phyloP scores from a whole-genome alignment of 129 eudicot species.

The Tagetes patula region DNA sequence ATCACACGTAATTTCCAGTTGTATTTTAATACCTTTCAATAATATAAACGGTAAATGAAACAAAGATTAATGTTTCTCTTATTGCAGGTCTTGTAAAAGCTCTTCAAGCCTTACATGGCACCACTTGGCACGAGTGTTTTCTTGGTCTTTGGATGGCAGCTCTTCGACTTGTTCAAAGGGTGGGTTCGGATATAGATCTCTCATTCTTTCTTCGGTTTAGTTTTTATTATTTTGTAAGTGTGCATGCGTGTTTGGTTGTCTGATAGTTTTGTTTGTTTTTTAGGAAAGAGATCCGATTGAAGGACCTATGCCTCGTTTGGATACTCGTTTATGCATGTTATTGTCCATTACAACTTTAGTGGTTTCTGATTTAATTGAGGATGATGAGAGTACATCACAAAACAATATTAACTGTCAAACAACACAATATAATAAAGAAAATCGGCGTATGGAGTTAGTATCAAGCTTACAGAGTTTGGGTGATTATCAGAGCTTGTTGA shows the following conservation, averaged over 20 bases:
- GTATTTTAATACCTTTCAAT: not conserved
- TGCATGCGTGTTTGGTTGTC: not conserved
- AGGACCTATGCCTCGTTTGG: slow-evolving; percentile 95
- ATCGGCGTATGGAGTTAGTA: slow-evolving; percentile 62
- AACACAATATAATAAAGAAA: slow-evolving; percentile 37
- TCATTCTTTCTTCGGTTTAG: not conserved
- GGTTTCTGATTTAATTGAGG: slow-evolving; percentile 80
- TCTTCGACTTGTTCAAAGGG: slow-evolving; percentile 95
- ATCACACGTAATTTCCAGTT: slow-evolving; percentile 54
- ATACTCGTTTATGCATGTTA: slow-evolving; percentile 83
- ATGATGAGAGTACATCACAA: slow-evolving; percentile 49
- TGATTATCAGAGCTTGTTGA: slow-evolving; percentile 68
- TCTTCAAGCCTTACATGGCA: slow-evolving; percentile 79
- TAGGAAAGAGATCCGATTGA: slow-evolving; percentile 98
- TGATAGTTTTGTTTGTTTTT: slow-evolving; percentile 13
- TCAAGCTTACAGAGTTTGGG: slow-evolving; percentile 73
- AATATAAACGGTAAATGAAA: not conserved
- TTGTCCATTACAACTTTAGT: slow-evolving; percentile 74
- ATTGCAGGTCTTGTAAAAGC: slow-evolving; percentile 73
- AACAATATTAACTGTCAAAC: slow-evolving; percentile 38
- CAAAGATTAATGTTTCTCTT: slow-evolving; percentile 1
- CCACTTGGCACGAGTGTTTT: slow-evolving; percentile 83
- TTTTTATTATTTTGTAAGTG: not conserved
- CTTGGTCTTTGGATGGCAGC: slow-evolving; percentile 98
- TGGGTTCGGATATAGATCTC: slow-evolving; percentile 51